Evolutionary conservation across 257 asterid genomes (phyloP).

Genomic region (Euphrasia confusa): DNA sequence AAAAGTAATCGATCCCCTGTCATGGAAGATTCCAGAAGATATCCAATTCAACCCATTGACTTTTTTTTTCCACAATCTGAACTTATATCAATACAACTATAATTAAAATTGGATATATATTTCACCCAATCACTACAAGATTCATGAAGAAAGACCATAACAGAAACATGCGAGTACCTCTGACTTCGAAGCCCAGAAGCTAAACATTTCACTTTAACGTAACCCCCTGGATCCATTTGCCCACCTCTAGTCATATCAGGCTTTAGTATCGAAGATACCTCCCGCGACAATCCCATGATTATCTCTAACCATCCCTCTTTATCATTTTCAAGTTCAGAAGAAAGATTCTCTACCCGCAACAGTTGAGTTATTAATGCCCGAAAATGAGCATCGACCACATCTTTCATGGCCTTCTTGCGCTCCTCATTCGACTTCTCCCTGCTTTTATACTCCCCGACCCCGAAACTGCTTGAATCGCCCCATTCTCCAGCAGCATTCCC

Average conservation of each 20-base stretch:
- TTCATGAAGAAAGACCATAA: conserved; percentile 18
- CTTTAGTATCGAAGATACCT: conserved; percentile 76
- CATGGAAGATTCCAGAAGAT: conserved; percentile 7
- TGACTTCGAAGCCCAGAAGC: conserved; percentile 87
- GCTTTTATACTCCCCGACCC: conserved; percentile 61
- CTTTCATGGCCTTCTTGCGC: conserved; percentile 65
- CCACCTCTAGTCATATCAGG: conserved; percentile 90
- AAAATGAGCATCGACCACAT: conserved; percentile 84
- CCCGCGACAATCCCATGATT: conserved; percentile 86
- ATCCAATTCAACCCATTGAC: conserved; percentile 17
- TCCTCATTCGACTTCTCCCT: conserved; percentile 81
- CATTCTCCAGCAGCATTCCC: conserved; percentile 79
- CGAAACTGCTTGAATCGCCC: conserved; percentile 68
- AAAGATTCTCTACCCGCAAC: conserved; percentile 79
- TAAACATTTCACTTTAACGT: conserved; percentile 88
- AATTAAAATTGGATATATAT: background rate
- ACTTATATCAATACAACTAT: background rate
- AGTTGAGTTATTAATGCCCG: conserved; percentile 92
- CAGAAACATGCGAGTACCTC: conserved; percentile 50
- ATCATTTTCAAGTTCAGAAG: conserved; percentile 61
- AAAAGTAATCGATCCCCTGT: conserved; percentile 1
- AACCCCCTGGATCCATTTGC: conserved; percentile 95
- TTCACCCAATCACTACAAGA: conserved; percentile 10
- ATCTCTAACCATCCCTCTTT: conserved; percentile 88
- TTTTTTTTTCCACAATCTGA: conserved; percentile 13